Conservation (phyloP, 2,329 filamentous ascomycete species). For the Curvularia sp. region DNA sequence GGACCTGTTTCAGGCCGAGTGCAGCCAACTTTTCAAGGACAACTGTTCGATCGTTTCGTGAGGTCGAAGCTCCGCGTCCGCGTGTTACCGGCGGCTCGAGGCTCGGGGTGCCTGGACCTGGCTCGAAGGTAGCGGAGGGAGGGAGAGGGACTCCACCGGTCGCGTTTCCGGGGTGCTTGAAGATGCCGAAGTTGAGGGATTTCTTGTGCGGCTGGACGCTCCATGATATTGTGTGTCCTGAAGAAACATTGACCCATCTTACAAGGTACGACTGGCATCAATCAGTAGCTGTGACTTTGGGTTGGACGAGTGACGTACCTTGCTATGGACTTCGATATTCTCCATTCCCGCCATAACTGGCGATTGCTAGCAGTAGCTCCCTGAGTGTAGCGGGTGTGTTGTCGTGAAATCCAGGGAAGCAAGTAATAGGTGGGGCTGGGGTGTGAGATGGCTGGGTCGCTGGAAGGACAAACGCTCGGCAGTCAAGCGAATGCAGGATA, state of each 20-base stretch:
- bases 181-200: slow-evolving; percentile 96
- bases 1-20: slow-evolving; percentile 67
- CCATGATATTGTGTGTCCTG: slow-evolving; percentile 94
- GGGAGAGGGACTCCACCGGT: slow-evolving; percentile 55
- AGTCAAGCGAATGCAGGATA: slow-evolving; percentile 9
- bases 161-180: slow-evolving; percentile 88
- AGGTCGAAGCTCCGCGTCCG: slow-evolving; percentile 59
- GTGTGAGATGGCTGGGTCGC: background rate
- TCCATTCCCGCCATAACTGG: slow-evolving; percentile 86
- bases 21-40: slow-evolving; percentile 70
- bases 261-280: slow-evolving; percentile 86
- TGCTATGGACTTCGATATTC: slow-evolving; percentile 96
- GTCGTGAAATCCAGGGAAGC: background rate
- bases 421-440: slow-evolving; percentile 13
- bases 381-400: background rate
- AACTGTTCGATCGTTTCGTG: slow-evolving; percentile 72
- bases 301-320: slow-evolving; percentile 63
- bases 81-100: slow-evolving; percentile 64
- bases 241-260: slow-evolving; percentile 92
- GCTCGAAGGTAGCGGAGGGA: slow-evolving; percentile 41
- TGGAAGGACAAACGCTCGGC: slow-evolving; percentile 8
- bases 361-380: background rate
- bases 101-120: slow-evolving; percentile 45
- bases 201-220: slow-evolving; percentile 98
- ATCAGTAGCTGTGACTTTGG: slow-evolving; percentile 21